These are phyloP conservation scores for Xylariaceae sp. DNA, from an alignment of 2,329 filamentous ascomycete species.

Conservation along the genomic window DNA sequence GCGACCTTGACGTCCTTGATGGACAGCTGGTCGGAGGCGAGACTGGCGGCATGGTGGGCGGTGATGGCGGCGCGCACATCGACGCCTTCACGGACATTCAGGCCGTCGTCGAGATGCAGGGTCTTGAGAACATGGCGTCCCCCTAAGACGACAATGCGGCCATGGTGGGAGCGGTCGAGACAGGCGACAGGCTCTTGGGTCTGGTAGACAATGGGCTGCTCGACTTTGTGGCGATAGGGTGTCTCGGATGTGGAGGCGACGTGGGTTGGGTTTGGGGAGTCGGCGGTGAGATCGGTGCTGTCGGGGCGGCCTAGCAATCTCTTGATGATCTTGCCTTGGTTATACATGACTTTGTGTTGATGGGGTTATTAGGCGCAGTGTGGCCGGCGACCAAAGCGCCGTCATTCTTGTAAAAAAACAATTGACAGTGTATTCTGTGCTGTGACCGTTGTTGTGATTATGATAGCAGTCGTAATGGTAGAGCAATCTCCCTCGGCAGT, in stretches of 20 bases:
- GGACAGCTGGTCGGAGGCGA: conserved; percentile 54
- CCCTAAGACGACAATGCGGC: conserved; percentile 52
- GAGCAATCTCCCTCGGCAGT: no score
- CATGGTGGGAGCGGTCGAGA: conserved; percentile 56
- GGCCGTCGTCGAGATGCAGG: conserved; percentile 53
- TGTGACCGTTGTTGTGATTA: no score
- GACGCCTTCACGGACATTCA: conserved; percentile 51
- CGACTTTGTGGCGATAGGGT: conserved; percentile 49
- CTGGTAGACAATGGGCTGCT: conserved; percentile 52
- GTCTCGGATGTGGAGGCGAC: conserved; percentile 43
- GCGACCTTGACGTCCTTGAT: conserved; percentile 61
- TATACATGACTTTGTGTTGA: conserved; percentile 48
- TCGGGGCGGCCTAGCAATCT: conserved; percentile 55
- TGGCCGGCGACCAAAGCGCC: conserved; percentile 25
- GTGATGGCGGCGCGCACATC: conserved; percentile 56
- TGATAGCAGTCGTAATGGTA: no score
- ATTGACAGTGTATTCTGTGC: no score
- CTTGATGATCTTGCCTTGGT: conserved; percentile 55
- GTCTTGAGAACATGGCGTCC: conserved; percentile 60
- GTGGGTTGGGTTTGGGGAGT: conserved; percentile 39
- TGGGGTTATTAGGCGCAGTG: conserved; percentile 23
- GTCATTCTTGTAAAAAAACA: no score
- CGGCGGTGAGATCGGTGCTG: conserved; percentile 44
- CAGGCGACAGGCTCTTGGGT: conserved; percentile 52
- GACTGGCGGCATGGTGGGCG: conserved; percentile 41